Percentiles rank a stretch among this genome's conserved stretches.
phyloP scores from a whole-genome alignment of 2,329 filamentous ascomycete genomes.

The Akanthomyces uredinophilus region DNA sequence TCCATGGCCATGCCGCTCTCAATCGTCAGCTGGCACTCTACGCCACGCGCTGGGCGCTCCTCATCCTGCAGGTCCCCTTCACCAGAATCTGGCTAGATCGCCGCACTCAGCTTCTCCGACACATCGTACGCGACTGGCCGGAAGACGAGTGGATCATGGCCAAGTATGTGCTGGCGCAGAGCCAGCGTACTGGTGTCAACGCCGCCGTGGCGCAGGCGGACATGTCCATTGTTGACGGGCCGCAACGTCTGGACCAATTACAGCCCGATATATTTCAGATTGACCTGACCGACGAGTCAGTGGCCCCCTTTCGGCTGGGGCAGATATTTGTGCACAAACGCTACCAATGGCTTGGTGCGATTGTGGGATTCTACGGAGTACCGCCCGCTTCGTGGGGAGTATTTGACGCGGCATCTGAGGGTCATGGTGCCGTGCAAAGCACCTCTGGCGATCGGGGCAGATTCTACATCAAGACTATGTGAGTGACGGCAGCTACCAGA shows the following conservation, averaged over 20 bases:
- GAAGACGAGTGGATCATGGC: constrained; percentile 70
- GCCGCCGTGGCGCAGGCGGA: constrained; percentile 13
- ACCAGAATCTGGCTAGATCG: constrained; percentile 53
- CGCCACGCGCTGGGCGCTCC: constrained; percentile 65
- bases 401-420: constrained; percentile 2
- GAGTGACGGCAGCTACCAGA: constrained; percentile 36
- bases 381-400: neutral
- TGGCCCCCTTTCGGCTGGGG: constrained; percentile 59
- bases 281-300: constrained; percentile 19
- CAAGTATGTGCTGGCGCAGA: constrained; percentile 59
- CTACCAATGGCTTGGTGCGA: constrained; percentile 73
- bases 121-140: constrained; percentile 30
- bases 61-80: constrained; percentile 48
- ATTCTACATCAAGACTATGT: constrained; percentile 81
- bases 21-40: constrained; percentile 60
- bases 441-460: constrained; percentile 48
- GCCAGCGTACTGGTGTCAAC: constrained; percentile 32
- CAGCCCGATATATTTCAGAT: constrained; percentile 32
- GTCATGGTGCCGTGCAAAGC: neutral
- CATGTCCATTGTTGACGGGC: constrained; percentile 22
- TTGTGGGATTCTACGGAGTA: constrained; percentile 60
- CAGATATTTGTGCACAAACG: constrained; percentile 79
- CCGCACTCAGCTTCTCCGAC: constrained; percentile 55
- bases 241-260: constrained; percentile 34
- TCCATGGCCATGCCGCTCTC: constrained; percentile 31